Evolutionary conservation across 352 stramenopile genomes (phyloP).

Genomic region (Phytophthora megakarya): DNA sequence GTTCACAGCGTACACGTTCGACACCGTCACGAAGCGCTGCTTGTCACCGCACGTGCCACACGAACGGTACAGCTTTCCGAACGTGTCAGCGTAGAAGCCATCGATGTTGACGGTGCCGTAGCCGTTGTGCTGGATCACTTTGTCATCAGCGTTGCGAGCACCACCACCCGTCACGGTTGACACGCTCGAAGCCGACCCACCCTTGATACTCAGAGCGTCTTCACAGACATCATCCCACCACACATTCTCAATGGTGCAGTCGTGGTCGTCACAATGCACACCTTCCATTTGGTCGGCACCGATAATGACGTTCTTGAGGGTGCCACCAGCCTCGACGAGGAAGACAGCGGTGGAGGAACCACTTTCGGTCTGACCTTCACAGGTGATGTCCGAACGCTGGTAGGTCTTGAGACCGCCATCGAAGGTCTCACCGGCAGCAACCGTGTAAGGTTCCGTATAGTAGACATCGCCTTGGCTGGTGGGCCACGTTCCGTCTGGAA

Average conservation of each 20-base stretch:
- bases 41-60: neutral
- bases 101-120: neutral
- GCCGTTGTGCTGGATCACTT: neutral
- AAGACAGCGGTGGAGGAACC: neutral
- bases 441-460: neutral
- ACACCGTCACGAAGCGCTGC: neutral
- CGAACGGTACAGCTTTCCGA: neutral
- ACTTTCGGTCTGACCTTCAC: neutral
- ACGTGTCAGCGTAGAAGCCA: neutral
- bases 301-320: neutral
- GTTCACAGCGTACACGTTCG: neutral
- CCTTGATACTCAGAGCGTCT: neutral
- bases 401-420: neutral
- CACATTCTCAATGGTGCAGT: neutral
- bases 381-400: neutral
- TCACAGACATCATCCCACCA: neutral
- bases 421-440: neutral
- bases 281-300: neutral
- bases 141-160: neutral
- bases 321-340: neutral
- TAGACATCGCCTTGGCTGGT: neutral
- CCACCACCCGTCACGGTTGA: neutral
- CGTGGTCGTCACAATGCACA: neutral
- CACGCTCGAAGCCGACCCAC: neutral
- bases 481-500: neutral